These are phyloP conservation scores for Aspergillus luchuensis DNA, from an alignment of 2,329 filamentous ascomycete genomes.

Conservation along the genomic window DNA sequence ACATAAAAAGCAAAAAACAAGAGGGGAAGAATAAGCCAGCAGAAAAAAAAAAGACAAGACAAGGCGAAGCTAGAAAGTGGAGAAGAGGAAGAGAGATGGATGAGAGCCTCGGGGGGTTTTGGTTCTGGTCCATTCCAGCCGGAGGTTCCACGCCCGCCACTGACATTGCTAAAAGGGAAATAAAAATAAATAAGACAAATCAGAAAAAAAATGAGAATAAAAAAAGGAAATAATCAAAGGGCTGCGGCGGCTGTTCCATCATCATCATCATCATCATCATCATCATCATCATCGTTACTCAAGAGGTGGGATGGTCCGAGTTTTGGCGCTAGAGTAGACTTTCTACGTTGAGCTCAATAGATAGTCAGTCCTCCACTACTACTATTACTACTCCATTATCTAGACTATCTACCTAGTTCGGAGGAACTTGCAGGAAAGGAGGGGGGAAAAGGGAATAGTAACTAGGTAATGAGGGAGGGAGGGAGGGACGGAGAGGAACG, in stretches of 20 bases:
- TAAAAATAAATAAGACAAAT: not conserved
- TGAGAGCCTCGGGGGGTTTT: not conserved
- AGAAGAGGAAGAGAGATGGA: not conserved
- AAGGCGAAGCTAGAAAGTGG: too few species aligned
- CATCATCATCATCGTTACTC: too few species aligned
- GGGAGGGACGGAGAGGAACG: too few species aligned
- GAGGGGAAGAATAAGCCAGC: too few species aligned
- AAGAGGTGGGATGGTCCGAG: not conserved
- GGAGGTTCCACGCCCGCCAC: conserved; percentile 3
- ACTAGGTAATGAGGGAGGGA: too few species aligned
- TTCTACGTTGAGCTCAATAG: too few species aligned
- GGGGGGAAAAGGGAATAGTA: too few species aligned
- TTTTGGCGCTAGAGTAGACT: not conserved
- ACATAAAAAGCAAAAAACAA: too few species aligned
- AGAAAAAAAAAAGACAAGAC: too few species aligned
- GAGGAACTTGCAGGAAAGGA: not conserved
- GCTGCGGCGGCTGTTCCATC: not conserved
- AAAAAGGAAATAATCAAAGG: not conserved
- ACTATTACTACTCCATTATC: too few species aligned
- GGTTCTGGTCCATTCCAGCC: not conserved
- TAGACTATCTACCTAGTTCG: not conserved
- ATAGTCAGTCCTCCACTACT: not conserved
- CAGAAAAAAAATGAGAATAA: too few species aligned
- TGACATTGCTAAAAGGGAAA: not conserved
- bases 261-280: too few species aligned